These are phyloP conservation scores for Cryptosporidium tyzzeri DNA, from an alignment of 169 alveolate genomes.

Conservation along the genomic window DNA sequence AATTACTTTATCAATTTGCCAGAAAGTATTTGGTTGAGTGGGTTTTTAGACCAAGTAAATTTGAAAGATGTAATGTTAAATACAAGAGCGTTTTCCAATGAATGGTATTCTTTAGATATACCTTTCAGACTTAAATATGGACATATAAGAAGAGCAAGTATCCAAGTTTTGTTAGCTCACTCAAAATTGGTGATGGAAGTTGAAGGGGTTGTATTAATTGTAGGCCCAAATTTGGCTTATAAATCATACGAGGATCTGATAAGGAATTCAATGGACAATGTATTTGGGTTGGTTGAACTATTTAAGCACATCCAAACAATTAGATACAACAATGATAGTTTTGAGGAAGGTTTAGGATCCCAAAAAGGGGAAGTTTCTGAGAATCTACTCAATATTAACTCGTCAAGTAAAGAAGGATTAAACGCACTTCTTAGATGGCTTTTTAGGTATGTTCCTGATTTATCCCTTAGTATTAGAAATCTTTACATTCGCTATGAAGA, in stretches of 20 bases:
- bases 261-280: slow-evolving; percentile 66
- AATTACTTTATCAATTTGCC: slow-evolving; percentile 71
- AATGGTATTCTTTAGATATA: slow-evolving; percentile 73
- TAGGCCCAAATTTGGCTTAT: slow-evolving; percentile 68
- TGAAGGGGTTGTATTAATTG: slow-evolving; percentile 66
- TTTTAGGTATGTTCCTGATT: slow-evolving; percentile 69
- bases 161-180: slow-evolving; percentile 68
- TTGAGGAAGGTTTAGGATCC: neutral
- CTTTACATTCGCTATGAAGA: slow-evolving; percentile 65
- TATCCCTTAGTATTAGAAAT: slow-evolving; percentile 60
- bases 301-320: slow-evolving; percentile 52
- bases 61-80: slow-evolving; percentile 70
- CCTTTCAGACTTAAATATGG: slow-evolving; percentile 72
- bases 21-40: slow-evolving; percentile 73
- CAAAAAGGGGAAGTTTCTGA: slow-evolving; percentile 15
- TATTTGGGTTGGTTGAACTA: slow-evolving; percentile 31
- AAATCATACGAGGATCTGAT: slow-evolving; percentile 65
- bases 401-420: slow-evolving; percentile 70
- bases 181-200: slow-evolving; percentile 65
- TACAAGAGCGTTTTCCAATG: slow-evolving; percentile 70
- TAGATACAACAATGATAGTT: slow-evolving; percentile 23
- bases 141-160: slow-evolving; percentile 65
- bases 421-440: slow-evolving; percentile 66
- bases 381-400: neutral
- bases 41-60: slow-evolving; percentile 63